These are phyloP conservation scores for Graphilbum ipis-grandicollis DNA, from an alignment of 2,329 filamentous ascomycete genomes.

Conservation along the genomic window DNA sequence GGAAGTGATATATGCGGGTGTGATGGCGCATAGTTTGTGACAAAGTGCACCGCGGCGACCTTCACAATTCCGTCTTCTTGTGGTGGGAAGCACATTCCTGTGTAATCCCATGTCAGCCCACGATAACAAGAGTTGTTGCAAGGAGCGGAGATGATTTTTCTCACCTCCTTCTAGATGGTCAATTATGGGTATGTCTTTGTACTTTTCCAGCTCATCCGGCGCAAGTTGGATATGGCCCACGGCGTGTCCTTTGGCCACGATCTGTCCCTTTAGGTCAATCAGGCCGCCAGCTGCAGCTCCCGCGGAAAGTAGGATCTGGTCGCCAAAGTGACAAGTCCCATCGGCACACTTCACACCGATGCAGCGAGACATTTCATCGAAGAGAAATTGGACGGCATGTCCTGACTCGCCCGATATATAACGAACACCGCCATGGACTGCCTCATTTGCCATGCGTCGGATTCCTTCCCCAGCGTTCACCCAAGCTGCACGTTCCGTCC, in stretches of 20 bases:
- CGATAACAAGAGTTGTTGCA: no score
- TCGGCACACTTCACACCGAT: conserved; percentile 12
- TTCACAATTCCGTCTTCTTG: conserved; percentile 3
- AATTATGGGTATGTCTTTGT: conserved; percentile 40
- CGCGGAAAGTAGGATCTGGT: conserved; percentile 29
- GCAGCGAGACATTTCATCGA: conserved; percentile 11
- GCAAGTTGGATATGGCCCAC: conserved; percentile 42
- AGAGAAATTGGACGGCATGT: background rate
- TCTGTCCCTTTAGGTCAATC: conserved; percentile 25
- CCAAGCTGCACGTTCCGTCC: conserved; percentile 1
- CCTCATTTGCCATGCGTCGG: conserved; percentile 2
- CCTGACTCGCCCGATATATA: conserved; percentile 1
- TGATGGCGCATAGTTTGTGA: conserved; percentile 2
- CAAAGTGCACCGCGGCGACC: background rate
- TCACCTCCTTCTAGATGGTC: conserved; percentile 17
- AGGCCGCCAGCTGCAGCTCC: conserved; percentile 15
- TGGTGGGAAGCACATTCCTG: conserved; percentile 3
- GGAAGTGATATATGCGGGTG: conserved; percentile 5
- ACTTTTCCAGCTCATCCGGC: conserved; percentile 29
- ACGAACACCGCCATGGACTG: conserved; percentile 1
- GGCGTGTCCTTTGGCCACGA: conserved; percentile 39
- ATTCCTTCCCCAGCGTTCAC: conserved; percentile 3
- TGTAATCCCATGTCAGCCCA: no score
- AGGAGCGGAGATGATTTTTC: background rate
- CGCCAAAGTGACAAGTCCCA: conserved; percentile 13